Evolutionary conservation across 1,284 basidiomycete species (phyloP), one percentile per base, ranked within the genome.

Genomic region (Irpex sp.): DNA sequence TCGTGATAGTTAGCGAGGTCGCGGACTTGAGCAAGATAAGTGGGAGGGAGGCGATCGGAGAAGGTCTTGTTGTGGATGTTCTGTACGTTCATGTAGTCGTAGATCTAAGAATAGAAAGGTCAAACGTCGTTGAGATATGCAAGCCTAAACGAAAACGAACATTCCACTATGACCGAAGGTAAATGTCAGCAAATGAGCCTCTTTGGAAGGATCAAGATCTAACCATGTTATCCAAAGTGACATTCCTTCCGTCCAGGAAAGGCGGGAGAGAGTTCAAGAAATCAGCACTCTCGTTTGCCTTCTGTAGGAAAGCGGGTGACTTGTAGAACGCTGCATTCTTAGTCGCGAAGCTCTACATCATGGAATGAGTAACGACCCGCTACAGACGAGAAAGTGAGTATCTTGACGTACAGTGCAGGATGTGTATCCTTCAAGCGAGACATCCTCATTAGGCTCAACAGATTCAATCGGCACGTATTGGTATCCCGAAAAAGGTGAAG

Each of bases 401-500:
- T 6, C 7, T 5, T 11, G 17, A 68, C 74, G 39, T 68, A 78
- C 78, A n/a, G 68, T 74, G 69, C 81, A 83, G 2, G 72, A 72
- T 0, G 80, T 81, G 71, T 76, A 84, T 0, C 82, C 79, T 63
- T 84, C 78, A 36, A 80, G 72, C 6, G 76, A 76, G 54, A 81
- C 74, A 62, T 77, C 74, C 59, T 77, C 70, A 15, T 76, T 71
- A 0, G 81, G 76, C 60, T 82, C 77, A 15, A 85, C 75, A 0
- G 81, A 79, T 63, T 81, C 74, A 61, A 83, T 84, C 6, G 87
- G 84, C 57, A 91, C 71, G 66, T 87, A 88, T 77, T 83, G 82
- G 65, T 86, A 87, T 0, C 85, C 85, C 15, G 75, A 74, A 5
- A 84, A 71, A 0, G 82, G 82, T 15, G 79, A 78, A 0, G 77